These are phyloP conservation scores for Aurantiochytrium sp. DNA, from an alignment of 108 stramenopile genomes.

Conservation along the genomic window DNA sequence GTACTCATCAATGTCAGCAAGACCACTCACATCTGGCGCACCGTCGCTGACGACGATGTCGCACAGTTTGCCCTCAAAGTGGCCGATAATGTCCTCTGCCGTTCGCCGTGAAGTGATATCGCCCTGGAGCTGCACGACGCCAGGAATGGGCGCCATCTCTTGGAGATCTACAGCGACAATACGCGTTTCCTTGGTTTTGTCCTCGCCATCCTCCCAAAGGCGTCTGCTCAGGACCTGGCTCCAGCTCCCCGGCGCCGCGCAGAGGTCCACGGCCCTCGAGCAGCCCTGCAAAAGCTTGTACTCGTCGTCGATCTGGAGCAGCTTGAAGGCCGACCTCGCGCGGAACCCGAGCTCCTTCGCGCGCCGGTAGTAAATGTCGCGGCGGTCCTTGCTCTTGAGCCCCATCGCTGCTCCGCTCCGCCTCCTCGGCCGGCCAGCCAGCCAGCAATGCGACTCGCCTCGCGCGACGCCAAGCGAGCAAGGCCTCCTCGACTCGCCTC, in stretches of 20 bases:
- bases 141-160: conserved; percentile 90
- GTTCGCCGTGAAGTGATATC: conserved; percentile 83
- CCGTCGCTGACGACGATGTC: conserved; percentile 97
- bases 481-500: too few species aligned
- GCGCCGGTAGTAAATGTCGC: conserved; percentile 93
- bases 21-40: conserved; percentile 93
- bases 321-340: conserved; percentile 92
- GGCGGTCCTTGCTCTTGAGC: conserved; percentile 75
- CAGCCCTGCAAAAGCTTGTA: conserved; percentile 66
- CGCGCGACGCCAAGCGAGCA: too few species aligned
- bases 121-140: conserved; percentile 79
- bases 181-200: neutral
- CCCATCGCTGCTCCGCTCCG: conserved; percentile 53
- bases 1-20: conserved; percentile 87
- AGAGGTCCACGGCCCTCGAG: conserved; percentile 83
- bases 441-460: too few species aligned
- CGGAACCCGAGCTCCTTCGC: conserved; percentile 76
- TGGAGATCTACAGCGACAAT: conserved; percentile 94
- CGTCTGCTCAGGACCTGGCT: conserved; percentile 66
- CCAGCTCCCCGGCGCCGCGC: conserved; percentile 98
- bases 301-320: conserved; percentile 90
- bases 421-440: too few species aligned
- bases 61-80: conserved; percentile 67
- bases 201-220: neutral
- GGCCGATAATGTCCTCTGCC: conserved; percentile 63